Conservation (phyloP, 1,139 yeast genomes). For the Blastobotrys capitulatus region DNA sequence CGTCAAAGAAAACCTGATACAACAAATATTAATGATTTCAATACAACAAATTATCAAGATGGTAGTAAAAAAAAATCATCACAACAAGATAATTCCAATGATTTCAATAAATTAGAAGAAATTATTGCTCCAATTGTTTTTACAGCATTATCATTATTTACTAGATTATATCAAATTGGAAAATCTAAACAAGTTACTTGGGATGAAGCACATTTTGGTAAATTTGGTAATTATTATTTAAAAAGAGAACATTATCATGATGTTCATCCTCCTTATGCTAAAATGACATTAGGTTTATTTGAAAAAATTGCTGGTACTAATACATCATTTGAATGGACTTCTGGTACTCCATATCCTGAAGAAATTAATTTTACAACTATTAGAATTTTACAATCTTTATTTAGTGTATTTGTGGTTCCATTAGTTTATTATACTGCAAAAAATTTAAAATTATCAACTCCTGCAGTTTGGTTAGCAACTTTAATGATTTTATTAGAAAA, state of each 20-base stretch:
- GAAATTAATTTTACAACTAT: slow-evolving; percentile 81
- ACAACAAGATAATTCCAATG: slow-evolving; percentile 1
- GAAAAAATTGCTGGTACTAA: slow-evolving; percentile 94
- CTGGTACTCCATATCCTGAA: slow-evolving; percentile 82
- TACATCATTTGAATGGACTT: slow-evolving; percentile 92
- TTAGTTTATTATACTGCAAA: slow-evolving; percentile 88
- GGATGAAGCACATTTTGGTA: slow-evolving; percentile 94
- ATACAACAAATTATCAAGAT: background rate
- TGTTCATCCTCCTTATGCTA: slow-evolving; percentile 98
- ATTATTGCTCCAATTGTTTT: slow-evolving; percentile 49
- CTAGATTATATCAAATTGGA: slow-evolving; percentile 66
- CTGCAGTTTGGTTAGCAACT: slow-evolving; percentile 84
- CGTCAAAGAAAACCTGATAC: slow-evolving; percentile 9
- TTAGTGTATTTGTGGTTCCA: slow-evolving; percentile 88
- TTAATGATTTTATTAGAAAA: slow-evolving; percentile 82
- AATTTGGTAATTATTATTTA: slow-evolving; percentile 39
- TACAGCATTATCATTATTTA: slow-evolving; percentile 57
- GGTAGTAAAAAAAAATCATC: background rate
- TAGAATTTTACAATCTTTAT: slow-evolving; percentile 90
- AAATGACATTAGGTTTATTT: slow-evolving; percentile 91
- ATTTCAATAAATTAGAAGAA: slow-evolving; percentile 36
- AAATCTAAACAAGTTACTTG: slow-evolving; percentile 67
- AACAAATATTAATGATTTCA: background rate
- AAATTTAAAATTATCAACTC: slow-evolving; percentile 73
- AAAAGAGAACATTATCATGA: slow-evolving; percentile 54